Evolutionary conservation across 306 rosid genomes (phyloP), one percentile per base, ranked within the genome.

Genomic region (Malus sylvestris): DNA sequence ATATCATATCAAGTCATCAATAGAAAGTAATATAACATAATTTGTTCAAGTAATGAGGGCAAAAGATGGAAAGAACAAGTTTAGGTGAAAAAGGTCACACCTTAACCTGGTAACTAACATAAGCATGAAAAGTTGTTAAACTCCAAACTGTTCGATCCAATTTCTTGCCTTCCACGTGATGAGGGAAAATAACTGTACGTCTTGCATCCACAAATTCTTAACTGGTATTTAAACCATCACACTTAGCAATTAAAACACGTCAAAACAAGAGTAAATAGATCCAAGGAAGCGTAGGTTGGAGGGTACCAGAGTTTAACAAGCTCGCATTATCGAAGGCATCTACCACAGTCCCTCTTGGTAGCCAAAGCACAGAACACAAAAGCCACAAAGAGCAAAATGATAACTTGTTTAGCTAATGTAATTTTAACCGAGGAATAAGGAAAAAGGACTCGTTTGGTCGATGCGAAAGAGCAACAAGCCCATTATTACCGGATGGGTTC

Each of bases 21-120:
- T 29, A 16, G 10, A 9, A 13, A 5, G 18, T 49, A 29, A 30
- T 18, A 55, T 49, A 6, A 1, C 8, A 49, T 4, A 14, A 49
- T 14, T 14, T 49, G 19, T 46, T 49, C 1, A 15, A 6, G 16
- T 4, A 5, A 49, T n/a, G 45, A 38, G 32, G 74, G 60, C 15
- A 68, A 74, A 64, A 23, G 49, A 46, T 16, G 10, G 25, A 53
- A 40, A 9, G 57, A 85, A 71, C 65, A 60, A 77, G 71, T 58
- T 40, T 35, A 44, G 76, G 46, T 16, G 10, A 46, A 66, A 70
- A 76, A 85, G 23, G 66, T 59, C 79, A 95, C 98, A 95, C 98
- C 97, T 95, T 95, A 79, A 95, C 98, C 79, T 95, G 98, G 83
- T 95, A 95, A 82, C 97, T 90, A 82, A 95, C 98, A 78, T 95